Evolutionary conservation across 345 rosid species (phyloP).

Genomic region (Eucalyptus guilfoylei): DNA sequence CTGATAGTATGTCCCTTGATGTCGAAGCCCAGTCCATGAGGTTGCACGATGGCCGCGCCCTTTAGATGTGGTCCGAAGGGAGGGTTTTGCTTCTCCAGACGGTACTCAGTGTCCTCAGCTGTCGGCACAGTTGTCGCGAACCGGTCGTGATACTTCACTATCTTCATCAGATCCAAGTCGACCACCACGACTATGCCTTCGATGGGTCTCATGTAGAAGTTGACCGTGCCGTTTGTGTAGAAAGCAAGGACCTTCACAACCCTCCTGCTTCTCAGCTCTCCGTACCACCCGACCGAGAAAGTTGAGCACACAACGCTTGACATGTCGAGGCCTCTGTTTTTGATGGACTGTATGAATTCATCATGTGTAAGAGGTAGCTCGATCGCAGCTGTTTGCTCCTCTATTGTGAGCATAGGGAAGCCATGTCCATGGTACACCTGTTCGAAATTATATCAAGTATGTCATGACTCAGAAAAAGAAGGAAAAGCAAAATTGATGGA

Average conservation of each 20-base stretch:
- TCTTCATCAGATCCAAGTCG: not conserved
- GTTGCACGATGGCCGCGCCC: not conserved
- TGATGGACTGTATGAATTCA: conserved; percentile 30
- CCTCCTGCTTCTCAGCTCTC: not conserved
- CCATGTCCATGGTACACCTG: conserved; percentile 39
- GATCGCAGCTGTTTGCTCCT: conserved; percentile 40
- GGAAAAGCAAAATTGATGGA: not conserved
- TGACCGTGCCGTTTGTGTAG: not conserved
- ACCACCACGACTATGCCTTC: not conserved
- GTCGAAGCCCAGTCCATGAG: not conserved
- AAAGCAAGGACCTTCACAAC: not conserved
- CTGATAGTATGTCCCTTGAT: not conserved
- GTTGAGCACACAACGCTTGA: conserved; percentile 63
- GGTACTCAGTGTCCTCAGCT: conserved; percentile 51
- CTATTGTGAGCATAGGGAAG: conserved; percentile 41
- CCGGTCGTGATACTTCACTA: not conserved
- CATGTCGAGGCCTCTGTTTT: conserved; percentile 25
- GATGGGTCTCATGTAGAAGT: not conserved
- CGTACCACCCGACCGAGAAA: conserved; percentile 64
- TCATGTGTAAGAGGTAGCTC: conserved; percentile 34
- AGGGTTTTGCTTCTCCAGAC: conserved; percentile 6
- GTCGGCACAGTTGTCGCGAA: conserved; percentile 34
- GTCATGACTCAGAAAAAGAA: not conserved
- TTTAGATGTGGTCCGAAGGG: conserved; percentile 5
- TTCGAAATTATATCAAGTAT: not conserved